Evolutionary conservation across 1,284 basidiomycete species (phyloP), one percentile per base, ranked within the genome.

Genomic region (Cronartium quercuum): DNA sequence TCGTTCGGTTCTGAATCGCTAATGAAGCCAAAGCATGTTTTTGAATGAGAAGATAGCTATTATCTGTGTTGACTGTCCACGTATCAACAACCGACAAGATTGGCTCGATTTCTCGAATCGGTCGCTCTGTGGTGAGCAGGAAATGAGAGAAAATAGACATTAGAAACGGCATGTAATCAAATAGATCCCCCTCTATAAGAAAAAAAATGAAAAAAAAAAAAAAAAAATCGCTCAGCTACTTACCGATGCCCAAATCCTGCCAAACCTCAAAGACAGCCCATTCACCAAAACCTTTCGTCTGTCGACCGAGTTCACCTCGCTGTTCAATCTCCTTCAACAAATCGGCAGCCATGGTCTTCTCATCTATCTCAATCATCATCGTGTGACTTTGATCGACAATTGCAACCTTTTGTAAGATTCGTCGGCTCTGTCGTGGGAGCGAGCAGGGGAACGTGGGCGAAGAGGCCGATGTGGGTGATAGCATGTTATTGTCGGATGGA

Each of bases 201-300:
- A 65, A 55, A 41, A 3, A 34, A 63, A 47, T 24, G 13, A 35
- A 3, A 62, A 38, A 18, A 10, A 55, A 41, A 34, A 18, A 73
- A 37, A 51, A 57, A 61, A 40, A 24, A 7, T 7, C 4, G 37
- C 34, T 58, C 34, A 70, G 41, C 3, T 44, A 44, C 62, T 21
- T 40, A 73, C 69, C 70, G 10, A 74, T 66, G 10, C 64, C 70
- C 34, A 74, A 24, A 55, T 66, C 57, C 57, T 61, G 60, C 70
- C 70, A 74, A 44, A 74, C 70, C 24, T 74, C 70, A n/a, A 74
- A 74, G 12, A 74, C 47, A 12, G 63, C 70, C 70, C 70, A 74
- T 13, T 62, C 40, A 24, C 70, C 70, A 64, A 60, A 47, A 18
- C 34, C 47, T n/a, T 35, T 34, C 21, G 61, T 37, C 13, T 71